These are phyloP conservation scores for Colletotrichum kahawae DNA, from an alignment of 2,329 filamentous ascomycete genomes.

Conservation along the genomic window DNA sequence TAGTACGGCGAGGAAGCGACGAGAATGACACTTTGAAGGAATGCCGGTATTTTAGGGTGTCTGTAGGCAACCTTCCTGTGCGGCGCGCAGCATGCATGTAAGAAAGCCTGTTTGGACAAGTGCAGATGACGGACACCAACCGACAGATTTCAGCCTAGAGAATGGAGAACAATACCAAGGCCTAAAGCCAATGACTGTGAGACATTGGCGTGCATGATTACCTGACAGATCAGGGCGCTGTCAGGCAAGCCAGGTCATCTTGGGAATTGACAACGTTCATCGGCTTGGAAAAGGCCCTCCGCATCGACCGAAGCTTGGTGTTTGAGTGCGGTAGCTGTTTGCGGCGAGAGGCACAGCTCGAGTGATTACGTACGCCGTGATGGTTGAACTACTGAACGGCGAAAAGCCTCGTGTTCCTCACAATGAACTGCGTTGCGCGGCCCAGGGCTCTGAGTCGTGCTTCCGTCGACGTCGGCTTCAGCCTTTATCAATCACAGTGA, in stretches of 20 bases:
- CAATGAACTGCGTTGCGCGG: background rate
- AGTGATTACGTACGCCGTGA: constrained; percentile 10
- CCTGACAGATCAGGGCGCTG: background rate
- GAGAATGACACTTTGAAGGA: background rate
- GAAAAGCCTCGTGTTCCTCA: constrained; percentile 4
- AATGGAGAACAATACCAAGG: background rate
- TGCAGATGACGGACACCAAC: background rate
- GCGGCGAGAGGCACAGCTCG: background rate
- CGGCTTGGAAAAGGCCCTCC: background rate
- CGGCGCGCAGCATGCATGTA: background rate
- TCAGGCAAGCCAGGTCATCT: background rate
- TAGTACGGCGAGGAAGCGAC: background rate
- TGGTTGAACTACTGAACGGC: background rate
- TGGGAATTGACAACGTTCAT: background rate
- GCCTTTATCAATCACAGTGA: background rate
- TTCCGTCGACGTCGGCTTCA: background rate
- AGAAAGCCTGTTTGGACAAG: background rate
- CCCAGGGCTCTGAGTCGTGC: constrained; percentile 12
- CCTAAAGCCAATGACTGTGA: background rate
- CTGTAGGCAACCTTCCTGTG: background rate
- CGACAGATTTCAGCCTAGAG: background rate
- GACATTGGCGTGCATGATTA: background rate
- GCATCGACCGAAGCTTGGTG: background rate
- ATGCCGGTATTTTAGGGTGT: background rate
- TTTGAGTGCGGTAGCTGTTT: background rate